phyloP scores from a whole-genome alignment of 306 rosid genomes.

The Rosa persica region DNA sequence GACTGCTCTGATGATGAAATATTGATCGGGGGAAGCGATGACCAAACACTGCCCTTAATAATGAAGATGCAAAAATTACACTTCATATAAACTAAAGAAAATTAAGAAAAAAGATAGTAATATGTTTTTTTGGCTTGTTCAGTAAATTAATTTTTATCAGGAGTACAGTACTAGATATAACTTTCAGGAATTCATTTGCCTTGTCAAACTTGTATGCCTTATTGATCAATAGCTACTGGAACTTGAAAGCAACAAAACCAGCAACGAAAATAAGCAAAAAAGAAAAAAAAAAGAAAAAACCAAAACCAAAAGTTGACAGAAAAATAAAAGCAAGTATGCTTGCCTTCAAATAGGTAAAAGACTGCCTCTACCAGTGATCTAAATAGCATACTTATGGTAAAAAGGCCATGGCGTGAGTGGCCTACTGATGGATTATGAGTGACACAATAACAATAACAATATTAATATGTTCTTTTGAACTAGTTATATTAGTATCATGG shows the following conservation, averaged over 20 bases:
- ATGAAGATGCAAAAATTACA: slow-evolving; percentile 36
- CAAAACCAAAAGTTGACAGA: background rate
- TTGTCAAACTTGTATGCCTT: background rate
- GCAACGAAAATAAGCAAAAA: background rate
- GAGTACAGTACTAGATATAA: background rate
- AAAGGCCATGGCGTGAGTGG: background rate
- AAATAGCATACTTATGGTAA: too few relatives aligned
- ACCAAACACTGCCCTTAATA: slow-evolving; percentile 97
- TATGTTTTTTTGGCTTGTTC: background rate
- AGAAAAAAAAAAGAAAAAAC: too few relatives aligned
- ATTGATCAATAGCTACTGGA: background rate
- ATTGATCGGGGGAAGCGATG: slow-evolving; percentile 85
- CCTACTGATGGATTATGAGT: background rate
- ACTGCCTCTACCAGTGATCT: too few relatives aligned
- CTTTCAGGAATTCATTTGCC: background rate
- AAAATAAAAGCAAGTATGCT: too few relatives aligned
- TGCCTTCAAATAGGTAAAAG: too few relatives aligned
- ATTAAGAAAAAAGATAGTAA: too few relatives aligned
- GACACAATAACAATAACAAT: too few relatives aligned
- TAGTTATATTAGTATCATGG: too few relatives aligned
- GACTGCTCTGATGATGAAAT: slow-evolving; percentile 48
- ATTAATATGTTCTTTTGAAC: too few relatives aligned
- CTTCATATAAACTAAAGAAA: slow-evolving; percentile 9
- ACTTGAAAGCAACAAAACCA: background rate
- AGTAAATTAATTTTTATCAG: background rate